Percentiles rank a stretch among this genome's conserved stretches.
Conservation (phyloP, 163 green algal species). For the Chlamydomonas reinhardtii region DNA sequence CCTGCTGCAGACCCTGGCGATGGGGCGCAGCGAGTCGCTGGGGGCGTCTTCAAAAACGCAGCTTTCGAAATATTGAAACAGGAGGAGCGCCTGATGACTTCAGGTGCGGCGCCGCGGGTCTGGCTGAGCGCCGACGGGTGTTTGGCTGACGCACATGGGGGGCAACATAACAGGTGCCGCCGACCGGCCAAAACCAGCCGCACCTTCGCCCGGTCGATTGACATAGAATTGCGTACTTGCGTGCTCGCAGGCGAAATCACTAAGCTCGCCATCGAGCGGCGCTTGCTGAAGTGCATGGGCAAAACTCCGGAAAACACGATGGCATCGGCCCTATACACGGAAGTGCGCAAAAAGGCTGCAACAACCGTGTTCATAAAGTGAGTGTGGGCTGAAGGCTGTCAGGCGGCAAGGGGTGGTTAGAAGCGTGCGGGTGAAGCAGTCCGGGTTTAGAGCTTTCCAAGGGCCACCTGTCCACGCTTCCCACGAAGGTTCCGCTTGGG, state of each 20-base stretch:
- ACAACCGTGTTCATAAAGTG: constrained; percentile 48
- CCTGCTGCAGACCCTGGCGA: background rate
- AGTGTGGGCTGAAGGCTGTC: background rate
- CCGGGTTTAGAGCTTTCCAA: no score
- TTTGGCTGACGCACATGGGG: background rate
- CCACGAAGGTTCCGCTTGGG: no score
- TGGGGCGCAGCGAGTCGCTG: background rate
- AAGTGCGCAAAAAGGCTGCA: constrained; percentile 77
- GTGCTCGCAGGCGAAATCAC: constrained; percentile 77
- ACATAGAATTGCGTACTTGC: no score
- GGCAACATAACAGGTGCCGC: no score
- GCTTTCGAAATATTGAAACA: constrained; percentile 50
- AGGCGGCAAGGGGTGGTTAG: background rate
- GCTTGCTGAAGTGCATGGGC: constrained; percentile 74
- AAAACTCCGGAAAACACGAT: constrained; percentile 89
- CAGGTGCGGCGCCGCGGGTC: background rate
- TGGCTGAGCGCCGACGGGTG: no score
- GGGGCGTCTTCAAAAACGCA: constrained; percentile 63
- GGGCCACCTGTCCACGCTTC: no score
- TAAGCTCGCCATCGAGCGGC: constrained; percentile 67
- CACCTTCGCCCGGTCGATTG: background rate
- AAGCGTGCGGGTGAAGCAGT: no score
- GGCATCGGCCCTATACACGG: constrained; percentile 85
- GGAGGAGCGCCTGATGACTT: constrained; percentile 57
- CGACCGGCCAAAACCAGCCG: no score